phyloP scores from a whole-genome alignment of 805 yeast species.

The Candida silvicultrix region DNA sequence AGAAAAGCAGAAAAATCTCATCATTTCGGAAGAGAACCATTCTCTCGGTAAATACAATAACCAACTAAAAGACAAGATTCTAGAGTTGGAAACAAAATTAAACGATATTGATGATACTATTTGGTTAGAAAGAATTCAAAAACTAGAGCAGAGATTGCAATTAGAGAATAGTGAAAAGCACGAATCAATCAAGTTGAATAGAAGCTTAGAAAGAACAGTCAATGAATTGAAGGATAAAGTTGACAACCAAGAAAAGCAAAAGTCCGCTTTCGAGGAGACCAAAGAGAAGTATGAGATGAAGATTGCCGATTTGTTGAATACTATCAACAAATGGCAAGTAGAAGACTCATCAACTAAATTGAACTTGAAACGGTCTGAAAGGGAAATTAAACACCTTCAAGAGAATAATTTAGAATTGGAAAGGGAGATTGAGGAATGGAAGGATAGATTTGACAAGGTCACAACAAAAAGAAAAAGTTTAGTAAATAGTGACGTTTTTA shows the following conservation, averaged over 20 bases:
- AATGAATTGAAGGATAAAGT: slow-evolving; percentile 47
- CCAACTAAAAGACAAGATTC: slow-evolving; percentile 40
- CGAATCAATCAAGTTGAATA: slow-evolving; percentile 45
- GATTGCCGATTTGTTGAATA: slow-evolving; percentile 37
- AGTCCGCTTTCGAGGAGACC: slow-evolving; percentile 51
- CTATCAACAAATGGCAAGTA: slow-evolving; percentile 35
- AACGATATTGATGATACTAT: slow-evolving; percentile 45
- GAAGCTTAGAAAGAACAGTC: slow-evolving; percentile 44
- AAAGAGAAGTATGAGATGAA: slow-evolving; percentile 48
- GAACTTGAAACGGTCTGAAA: slow-evolving; percentile 38
- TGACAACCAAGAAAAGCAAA: slow-evolving; percentile 43
- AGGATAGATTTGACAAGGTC: slow-evolving; percentile 28
- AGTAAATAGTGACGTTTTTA: slow-evolving; percentile 20
- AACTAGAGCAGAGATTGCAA: slow-evolving; percentile 45
- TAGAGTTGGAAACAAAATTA: slow-evolving; percentile 40
- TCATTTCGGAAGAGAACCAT: slow-evolving; percentile 61
- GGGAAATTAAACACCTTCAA: slow-evolving; percentile 51
- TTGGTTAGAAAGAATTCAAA: slow-evolving; percentile 53
- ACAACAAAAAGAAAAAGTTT: slow-evolving; percentile 14
- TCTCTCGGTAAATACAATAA: slow-evolving; percentile 49
- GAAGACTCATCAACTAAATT: slow-evolving; percentile 39
- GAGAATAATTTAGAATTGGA: slow-evolving; percentile 48
- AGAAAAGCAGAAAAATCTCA: slow-evolving; percentile 47
- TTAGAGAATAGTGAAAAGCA: slow-evolving; percentile 39
- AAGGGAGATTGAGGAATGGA: slow-evolving; percentile 53